A percentile compares a stretch with the other conserved stretches of the same genome.
Conservation (phyloP, 331 rosid species). For the Rosa hybrid region DNA sequence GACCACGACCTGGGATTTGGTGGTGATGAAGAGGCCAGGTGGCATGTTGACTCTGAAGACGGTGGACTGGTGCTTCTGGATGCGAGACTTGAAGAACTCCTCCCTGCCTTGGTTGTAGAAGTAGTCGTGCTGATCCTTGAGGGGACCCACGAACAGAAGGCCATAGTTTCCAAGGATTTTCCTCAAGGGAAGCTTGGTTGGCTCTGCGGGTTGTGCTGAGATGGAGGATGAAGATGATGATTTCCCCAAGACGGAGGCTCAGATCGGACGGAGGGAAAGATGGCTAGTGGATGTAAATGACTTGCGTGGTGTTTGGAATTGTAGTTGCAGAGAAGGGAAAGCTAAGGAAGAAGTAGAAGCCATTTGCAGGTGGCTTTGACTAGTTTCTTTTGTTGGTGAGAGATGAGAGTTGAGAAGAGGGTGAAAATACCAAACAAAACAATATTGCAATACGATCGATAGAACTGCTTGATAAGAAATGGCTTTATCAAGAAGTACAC, state of each 20-base stretch:
- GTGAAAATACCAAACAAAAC: too few species aligned
- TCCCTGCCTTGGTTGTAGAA: conserved; percentile 81
- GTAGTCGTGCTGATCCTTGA: conserved; percentile 66
- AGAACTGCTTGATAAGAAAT: too few species aligned
- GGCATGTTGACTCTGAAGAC: conserved; percentile 89
- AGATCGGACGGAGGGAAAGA: conserved; percentile 19
- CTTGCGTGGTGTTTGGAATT: conserved; percentile 20
- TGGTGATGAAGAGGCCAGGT: conserved; percentile 70
- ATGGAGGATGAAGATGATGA: conserved; percentile 23
- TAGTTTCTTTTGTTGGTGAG: background rate
- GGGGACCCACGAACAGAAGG: conserved; percentile 62
- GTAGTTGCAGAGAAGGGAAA: conserved; percentile 35
- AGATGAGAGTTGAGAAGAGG: background rate
- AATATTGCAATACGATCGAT: too few species aligned
- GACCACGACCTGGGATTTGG: conserved; percentile 59
- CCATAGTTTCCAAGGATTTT: conserved; percentile 78
- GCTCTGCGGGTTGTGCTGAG: conserved; percentile 29
- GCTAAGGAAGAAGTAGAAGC: conserved; percentile 31
- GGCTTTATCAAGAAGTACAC: too few species aligned
- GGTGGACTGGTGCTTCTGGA: conserved; percentile 63
- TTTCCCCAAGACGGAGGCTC: conserved; percentile 43
- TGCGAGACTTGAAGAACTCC: conserved; percentile 58
- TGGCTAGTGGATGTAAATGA: background rate
- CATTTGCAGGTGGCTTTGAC: conserved; percentile 24
- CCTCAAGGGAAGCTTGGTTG: conserved; percentile 47